Percentiles rank a stretch among this genome's conserved stretches.
phyloP scores from a whole-genome alignment of 2,329 filamentous ascomycete species.

The Aspergillus floridensis region DNA sequence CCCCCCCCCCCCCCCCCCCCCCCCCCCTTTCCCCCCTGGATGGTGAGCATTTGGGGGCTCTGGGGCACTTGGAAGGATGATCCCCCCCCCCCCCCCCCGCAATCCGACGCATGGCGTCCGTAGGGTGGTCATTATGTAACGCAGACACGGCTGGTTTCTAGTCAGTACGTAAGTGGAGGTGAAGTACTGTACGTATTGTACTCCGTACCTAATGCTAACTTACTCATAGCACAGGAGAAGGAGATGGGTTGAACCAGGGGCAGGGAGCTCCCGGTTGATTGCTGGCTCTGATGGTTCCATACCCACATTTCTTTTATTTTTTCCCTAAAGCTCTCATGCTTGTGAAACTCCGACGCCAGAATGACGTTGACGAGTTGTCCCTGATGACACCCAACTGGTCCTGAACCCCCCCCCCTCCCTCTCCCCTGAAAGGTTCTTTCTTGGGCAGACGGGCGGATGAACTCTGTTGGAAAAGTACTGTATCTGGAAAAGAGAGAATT shows the following conservation, averaged over 20 bases:
- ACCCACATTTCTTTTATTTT: neutral
- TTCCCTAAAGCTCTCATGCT: neutral
- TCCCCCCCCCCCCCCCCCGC: slow-evolving; percentile 11
- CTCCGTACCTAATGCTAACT: neutral
- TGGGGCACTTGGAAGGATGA: neutral
- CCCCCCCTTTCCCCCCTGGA: neutral
- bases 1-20: neutral
- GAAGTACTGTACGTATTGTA: neutral
- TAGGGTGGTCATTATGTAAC: neutral
- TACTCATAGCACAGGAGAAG: neutral
- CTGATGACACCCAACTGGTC: slow-evolving; percentile 11
- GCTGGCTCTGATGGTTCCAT: neutral
- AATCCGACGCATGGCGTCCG: slow-evolving; percentile 5
- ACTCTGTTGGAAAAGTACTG: no score
- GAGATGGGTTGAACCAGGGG: neutral
- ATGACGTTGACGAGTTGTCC: slow-evolving; percentile 19
- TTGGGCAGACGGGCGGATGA: neutral
- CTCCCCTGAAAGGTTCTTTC: neutral
- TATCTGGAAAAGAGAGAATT: no score
- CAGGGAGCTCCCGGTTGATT: neutral
- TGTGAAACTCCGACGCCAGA: slow-evolving; percentile 17
- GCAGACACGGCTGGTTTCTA: neutral
- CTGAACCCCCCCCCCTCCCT: neutral
- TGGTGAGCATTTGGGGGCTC: neutral
- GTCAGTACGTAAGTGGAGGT: no score